Percentiles rank a stretch among this genome's conserved stretches.
phyloP scores from a whole-genome alignment of 116 monocot genomes.

The Posidonia oceanica region DNA sequence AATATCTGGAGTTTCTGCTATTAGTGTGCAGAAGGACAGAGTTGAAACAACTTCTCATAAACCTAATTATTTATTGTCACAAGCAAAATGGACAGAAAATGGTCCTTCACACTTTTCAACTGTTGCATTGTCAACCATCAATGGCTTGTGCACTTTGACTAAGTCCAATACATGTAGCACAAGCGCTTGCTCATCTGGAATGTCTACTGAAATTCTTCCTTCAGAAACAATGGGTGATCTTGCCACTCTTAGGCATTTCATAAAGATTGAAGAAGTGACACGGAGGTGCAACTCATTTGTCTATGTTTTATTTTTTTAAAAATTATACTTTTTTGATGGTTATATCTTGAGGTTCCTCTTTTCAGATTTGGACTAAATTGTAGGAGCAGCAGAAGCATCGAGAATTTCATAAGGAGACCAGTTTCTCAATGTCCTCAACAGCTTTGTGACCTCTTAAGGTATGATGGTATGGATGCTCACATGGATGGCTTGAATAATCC shows the following conservation, averaged over 20 bases:
- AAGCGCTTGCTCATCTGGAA: too few species aligned
- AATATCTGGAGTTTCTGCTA: too few species aligned
- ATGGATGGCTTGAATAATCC: too few species aligned
- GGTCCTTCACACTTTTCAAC: too few species aligned
- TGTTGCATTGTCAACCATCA: too few species aligned
- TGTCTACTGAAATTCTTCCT: neutral
- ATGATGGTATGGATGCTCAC: neutral
- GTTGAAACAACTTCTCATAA: too few species aligned
- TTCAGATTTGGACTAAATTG: conserved; percentile 2
- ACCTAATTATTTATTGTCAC: too few species aligned
- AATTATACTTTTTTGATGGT: neutral
- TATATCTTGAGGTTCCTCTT: neutral
- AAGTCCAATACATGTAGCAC: too few species aligned
- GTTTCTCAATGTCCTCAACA: neutral
- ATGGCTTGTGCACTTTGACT: too few species aligned
- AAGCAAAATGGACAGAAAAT: too few species aligned
- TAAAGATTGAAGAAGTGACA: conserved; percentile 1
- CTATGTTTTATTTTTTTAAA: neutral
- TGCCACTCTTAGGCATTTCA: conserved; percentile 2
- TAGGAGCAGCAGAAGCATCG: neutral
- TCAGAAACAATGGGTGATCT: neutral
- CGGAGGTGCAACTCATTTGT: neutral
- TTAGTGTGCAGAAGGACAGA: too few species aligned
- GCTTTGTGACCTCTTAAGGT: neutral
- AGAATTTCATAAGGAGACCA: neutral